Percentiles rank a stretch among this genome's conserved stretches.
Evolutionary conservation across 2,329 filamentous ascomycete species (phyloP).

Genomic region (Fusarium caatingaense): DNA sequence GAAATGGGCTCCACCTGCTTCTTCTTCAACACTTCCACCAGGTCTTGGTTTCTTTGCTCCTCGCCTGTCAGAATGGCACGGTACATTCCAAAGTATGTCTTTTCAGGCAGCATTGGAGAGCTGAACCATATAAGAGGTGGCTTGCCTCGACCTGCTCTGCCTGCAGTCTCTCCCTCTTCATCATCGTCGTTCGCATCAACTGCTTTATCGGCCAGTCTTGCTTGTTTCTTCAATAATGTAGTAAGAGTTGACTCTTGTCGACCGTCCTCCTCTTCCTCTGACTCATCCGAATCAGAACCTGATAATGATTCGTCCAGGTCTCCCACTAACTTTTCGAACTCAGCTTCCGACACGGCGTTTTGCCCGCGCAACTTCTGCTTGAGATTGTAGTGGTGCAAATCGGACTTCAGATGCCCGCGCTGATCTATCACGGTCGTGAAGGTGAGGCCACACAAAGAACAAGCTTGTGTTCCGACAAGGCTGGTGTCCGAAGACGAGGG

Average conservation of each 20-base stretch:
- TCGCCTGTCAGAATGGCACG: conserved; percentile 79
- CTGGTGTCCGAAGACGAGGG: conserved; percentile 50
- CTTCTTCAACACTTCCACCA: conserved; percentile 75
- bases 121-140: conserved; percentile 87
- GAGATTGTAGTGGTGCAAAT: conserved; percentile 93
- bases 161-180: conserved; percentile 54
- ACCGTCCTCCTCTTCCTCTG: conserved; percentile 72
- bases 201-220: conserved; percentile 71
- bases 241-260: conserved; percentile 77
- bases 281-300: conserved; percentile 81
- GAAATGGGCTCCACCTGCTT: conserved; percentile 79
- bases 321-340: conserved; percentile 88
- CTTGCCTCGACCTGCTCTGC: conserved; percentile 69
- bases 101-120: conserved; percentile 78
- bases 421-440: conserved; percentile 84
- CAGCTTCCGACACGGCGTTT: conserved; percentile 77
- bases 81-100: conserved; percentile 88
- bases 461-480: conserved; percentile 76
- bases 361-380: conserved; percentile 87
- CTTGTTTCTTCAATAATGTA: conserved; percentile 84
- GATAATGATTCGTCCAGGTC: conserved; percentile 92
- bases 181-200: conserved; percentile 61
- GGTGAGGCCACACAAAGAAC: conserved; percentile 79
- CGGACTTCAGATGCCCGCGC: conserved; percentile 85
- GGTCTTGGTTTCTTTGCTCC: conserved; percentile 71